Percentiles rank a stretch among this genome's conserved stretches.
These are phyloP conservation scores for Xylaria sp. DNA, from an alignment of 2,329 filamentous ascomycete genomes.

Conservation along the genomic window DNA sequence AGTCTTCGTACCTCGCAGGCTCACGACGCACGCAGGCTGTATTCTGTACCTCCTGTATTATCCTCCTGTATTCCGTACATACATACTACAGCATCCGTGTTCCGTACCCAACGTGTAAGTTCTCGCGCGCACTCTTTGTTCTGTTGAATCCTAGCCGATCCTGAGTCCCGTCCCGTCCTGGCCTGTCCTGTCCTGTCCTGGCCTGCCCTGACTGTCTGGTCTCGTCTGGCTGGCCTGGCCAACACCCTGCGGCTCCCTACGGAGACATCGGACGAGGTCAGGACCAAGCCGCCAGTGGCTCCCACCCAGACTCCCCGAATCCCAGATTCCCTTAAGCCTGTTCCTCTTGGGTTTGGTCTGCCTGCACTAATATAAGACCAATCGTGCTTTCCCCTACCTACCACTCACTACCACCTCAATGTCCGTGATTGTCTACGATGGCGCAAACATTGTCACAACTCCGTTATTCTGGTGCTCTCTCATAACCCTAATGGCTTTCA, in stretches of 20 bases:
- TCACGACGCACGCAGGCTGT: too few species aligned
- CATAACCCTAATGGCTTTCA: neutral
- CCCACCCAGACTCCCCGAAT: neutral
- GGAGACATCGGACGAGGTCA: slow-evolving; percentile 8
- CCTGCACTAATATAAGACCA: slow-evolving; percentile 9
- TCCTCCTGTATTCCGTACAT: too few species aligned
- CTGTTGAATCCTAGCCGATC: too few species aligned
- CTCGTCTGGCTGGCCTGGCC: neutral
- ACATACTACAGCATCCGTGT: too few species aligned
- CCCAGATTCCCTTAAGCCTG: neutral
- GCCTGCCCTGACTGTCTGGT: neutral
- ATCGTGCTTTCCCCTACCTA: slow-evolving; percentile 5
- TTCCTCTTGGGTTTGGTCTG: neutral
- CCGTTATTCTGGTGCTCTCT: slow-evolving; percentile 7
- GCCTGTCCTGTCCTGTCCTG: too few species aligned
- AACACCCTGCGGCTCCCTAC: slow-evolving; percentile 14
- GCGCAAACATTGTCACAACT: slow-evolving; percentile 9
- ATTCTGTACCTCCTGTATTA: too few species aligned
- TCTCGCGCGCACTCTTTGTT: too few species aligned
- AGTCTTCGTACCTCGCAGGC: too few species aligned
- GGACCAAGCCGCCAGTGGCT: neutral
- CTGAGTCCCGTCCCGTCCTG: too few species aligned
- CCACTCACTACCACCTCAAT: slow-evolving; percentile 1
- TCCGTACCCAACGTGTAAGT: too few species aligned
- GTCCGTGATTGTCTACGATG: slow-evolving; percentile 8